Evolutionary conservation across 768 basidiomycete species (phyloP).

Genomic region (Boletus huronensis): DNA sequence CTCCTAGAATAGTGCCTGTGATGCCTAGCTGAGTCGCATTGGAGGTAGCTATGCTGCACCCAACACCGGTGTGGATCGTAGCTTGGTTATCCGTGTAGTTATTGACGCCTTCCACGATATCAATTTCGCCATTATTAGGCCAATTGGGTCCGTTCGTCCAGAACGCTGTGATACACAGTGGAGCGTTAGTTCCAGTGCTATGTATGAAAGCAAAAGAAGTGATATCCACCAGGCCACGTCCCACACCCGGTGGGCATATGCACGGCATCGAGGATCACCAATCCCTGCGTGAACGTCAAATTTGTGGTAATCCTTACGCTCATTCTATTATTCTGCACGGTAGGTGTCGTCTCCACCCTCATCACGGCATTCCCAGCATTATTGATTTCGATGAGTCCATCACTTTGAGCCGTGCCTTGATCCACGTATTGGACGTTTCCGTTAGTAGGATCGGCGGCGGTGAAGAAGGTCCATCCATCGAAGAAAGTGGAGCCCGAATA

Average conservation of each 20-base stretch:
- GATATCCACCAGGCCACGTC: conserved; percentile 62
- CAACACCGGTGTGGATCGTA: conserved; percentile 73
- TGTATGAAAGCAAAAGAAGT: not conserved
- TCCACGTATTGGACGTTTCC: conserved; percentile 69
- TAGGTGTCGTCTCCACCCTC: conserved; percentile 81
- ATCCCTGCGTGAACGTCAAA: conserved; percentile 54
- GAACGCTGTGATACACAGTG: conserved; percentile 33
- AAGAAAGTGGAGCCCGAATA: conserved; percentile 76
- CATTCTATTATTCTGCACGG: conserved; percentile 62
- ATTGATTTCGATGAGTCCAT: conserved; percentile 66
- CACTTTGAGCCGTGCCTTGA: conserved; percentile 53
- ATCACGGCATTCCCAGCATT: conserved; percentile 74
- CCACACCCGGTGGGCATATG: conserved; percentile 93
- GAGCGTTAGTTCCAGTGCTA: not conserved
- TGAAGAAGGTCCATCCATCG: conserved; percentile 75
- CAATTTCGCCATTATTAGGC: conserved; percentile 65
- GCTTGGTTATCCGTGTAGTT: conserved; percentile 80
- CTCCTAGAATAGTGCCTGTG: conserved; percentile 61
- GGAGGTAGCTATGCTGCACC: conserved; percentile 59
- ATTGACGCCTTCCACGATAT: conserved; percentile 81
- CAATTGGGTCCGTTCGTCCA: conserved; percentile 50
- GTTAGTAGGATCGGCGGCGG: conserved; percentile 68
- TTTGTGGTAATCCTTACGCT: conserved; percentile 76
- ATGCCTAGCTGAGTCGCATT: conserved; percentile 48
- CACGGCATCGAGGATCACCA: conserved; percentile 78